Evolutionary conservation across 306 rosid genomes (phyloP).

Genomic region (Fragaria vesca): DNA sequence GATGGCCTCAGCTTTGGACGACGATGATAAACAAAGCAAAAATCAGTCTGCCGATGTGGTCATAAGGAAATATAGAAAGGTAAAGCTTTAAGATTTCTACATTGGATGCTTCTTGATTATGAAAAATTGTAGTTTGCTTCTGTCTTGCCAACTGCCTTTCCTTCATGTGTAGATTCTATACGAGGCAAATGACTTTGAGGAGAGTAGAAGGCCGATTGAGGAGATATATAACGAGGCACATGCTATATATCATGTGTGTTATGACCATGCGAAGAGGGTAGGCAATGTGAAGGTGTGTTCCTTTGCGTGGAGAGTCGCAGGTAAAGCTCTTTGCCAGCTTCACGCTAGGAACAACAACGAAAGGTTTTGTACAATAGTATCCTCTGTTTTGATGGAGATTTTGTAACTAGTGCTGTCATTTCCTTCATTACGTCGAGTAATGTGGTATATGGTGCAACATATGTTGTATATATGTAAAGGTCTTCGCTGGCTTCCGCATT

Average conservation of each 20-base stretch:
- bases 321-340: conserved; percentile 4
- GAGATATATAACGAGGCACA: conserved; percentile 56
- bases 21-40: conserved; percentile 9
- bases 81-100: conserved; percentile 3
- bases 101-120: no score
- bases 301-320: conserved; percentile 1
- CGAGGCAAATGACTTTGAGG: conserved; percentile 44
- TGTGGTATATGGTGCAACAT: background rate
- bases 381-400: background rate
- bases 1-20: conserved; percentile 30
- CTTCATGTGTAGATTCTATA: conserved; percentile 39
- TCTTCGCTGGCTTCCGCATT: background rate
- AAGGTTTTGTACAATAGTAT: background rate
- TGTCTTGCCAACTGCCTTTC: conserved; percentile 17
- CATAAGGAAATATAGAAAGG: conserved; percentile 45
- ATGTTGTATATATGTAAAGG: background rate
- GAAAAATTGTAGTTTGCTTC: background rate
- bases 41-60: conserved; percentile 37
- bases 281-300: background rate
- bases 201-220: conserved; percentile 29
- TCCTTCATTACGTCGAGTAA: background rate
- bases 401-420: background rate
- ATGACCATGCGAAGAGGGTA: conserved; percentile 38
- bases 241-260: conserved; percentile 51
- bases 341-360: background rate